These are phyloP conservation scores for Leavenworthia alabamica DNA, from an alignment of 345 rosid species.

Conservation along the genomic window DNA sequence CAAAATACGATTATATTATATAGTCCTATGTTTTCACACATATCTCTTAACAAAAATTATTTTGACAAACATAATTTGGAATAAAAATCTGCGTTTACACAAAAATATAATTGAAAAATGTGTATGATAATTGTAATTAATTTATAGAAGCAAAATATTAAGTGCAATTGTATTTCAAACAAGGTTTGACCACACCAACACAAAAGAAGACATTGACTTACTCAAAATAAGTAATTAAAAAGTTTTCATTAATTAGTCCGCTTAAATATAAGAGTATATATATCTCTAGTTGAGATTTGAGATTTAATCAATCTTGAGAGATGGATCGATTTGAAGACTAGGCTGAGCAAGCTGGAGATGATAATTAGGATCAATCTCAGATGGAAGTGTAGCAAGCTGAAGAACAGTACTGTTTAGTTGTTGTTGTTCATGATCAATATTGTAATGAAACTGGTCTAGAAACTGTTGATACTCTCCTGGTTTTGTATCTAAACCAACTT, in stretches of 20 bases:
- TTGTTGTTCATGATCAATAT: constrained; percentile 23
- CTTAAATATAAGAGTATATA: not conserved
- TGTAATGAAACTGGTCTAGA: constrained; percentile 55
- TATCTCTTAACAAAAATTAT: not conserved
- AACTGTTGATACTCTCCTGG: constrained; percentile 45
- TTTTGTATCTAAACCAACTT: constrained; percentile 46
- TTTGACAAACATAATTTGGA: not conserved
- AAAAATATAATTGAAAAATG: not conserved
- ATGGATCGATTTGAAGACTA: constrained; percentile 32
- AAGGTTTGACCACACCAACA: constrained; percentile 6
- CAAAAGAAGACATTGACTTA: not conserved
- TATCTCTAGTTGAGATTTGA: not conserved
- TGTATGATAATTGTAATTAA: not conserved
- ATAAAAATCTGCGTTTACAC: not conserved
- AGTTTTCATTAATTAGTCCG: not conserved
- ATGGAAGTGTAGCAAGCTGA: constrained; percentile 46
- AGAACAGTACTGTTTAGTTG: constrained; percentile 62
- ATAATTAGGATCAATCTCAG: constrained; percentile 44
- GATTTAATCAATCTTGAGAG: not conserved
- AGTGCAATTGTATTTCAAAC: not conserved
- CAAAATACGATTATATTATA: no score
- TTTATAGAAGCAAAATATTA: not conserved
- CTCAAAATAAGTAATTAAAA: not conserved
- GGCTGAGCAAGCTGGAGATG: constrained; percentile 78
- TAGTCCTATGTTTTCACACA: not conserved